Evolutionary conservation across 352 stramenopile genomes (phyloP).

Genomic region (Phytophthora constricta): DNA sequence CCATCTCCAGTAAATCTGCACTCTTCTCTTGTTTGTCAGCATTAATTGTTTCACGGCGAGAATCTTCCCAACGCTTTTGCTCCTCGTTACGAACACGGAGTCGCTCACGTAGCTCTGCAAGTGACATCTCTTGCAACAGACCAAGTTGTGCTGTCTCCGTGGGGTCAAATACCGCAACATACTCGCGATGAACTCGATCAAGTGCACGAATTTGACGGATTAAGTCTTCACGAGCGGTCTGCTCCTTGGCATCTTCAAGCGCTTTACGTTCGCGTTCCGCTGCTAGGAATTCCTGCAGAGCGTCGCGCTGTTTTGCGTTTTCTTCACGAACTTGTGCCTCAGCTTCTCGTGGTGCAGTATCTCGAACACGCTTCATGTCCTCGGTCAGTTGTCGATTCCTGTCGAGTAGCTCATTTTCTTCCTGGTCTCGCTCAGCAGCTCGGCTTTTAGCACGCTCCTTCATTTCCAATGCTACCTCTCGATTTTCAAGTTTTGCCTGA

Average conservation of each 20-base stretch:
- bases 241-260: slow-evolving; percentile 65
- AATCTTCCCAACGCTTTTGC: slow-evolving; percentile 72
- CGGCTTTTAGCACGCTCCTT: slow-evolving; percentile 77
- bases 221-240: slow-evolving; percentile 78
- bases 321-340: slow-evolving; percentile 66
- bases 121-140: slow-evolving; percentile 93
- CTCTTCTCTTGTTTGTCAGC: slow-evolving; percentile 81
- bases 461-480: slow-evolving; percentile 79
- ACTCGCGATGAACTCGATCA: slow-evolving; percentile 77
- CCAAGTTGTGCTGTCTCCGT: slow-evolving; percentile 88
- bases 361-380: slow-evolving; percentile 80
- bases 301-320: slow-evolving; percentile 66
- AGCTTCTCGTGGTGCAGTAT: slow-evolving; percentile 82
- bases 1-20: slow-evolving; percentile 70
- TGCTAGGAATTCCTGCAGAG: slow-evolving; percentile 67
- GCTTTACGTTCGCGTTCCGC: slow-evolving; percentile 70
- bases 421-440: slow-evolving; percentile 63
- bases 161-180: slow-evolving; percentile 91
- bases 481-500: slow-evolving; percentile 77
- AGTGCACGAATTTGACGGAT: slow-evolving; percentile 89
- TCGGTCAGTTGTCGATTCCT: slow-evolving; percentile 59
- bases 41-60: slow-evolving; percentile 73
- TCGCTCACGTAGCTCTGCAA: slow-evolving; percentile 85
- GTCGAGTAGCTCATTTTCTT: slow-evolving; percentile 61
- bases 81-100: slow-evolving; percentile 82